Conservation (phyloP, 805 yeast species). For the Candida lessepsii region DNA sequence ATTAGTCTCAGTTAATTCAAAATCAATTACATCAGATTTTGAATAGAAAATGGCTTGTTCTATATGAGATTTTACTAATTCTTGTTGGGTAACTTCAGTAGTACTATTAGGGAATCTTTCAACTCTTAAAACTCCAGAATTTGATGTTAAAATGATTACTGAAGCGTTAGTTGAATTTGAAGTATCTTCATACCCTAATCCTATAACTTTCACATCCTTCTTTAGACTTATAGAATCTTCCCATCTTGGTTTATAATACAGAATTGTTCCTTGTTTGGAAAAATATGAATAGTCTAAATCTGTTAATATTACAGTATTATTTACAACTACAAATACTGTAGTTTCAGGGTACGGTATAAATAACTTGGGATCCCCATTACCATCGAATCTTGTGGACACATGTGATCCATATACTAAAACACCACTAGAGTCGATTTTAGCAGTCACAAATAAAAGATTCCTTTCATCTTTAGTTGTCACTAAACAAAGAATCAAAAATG, state of each 20-base stretch:
- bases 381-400: constrained; percentile 48
- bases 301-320: constrained; percentile 61
- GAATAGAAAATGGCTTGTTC: constrained; percentile 81
- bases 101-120: constrained; percentile 37
- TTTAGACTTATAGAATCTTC: constrained; percentile 73
- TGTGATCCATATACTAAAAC: constrained; percentile 63
- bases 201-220: constrained; percentile 51
- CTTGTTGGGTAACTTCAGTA: background rate
- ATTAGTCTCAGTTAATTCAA: constrained; percentile 36
- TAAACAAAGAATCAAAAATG: constrained; percentile 42
- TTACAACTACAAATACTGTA: constrained; percentile 61
- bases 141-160: constrained; percentile 46
- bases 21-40: constrained; percentile 42
- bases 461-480: constrained; percentile 17
- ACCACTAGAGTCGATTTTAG: constrained; percentile 50
- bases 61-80: constrained; percentile 64
- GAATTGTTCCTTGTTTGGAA: constrained; percentile 19
- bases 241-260: constrained; percentile 58
- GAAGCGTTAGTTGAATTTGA: constrained; percentile 40
- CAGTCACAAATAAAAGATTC: constrained; percentile 50
- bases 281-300: constrained; percentile 49
- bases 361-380: constrained; percentile 25
- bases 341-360: constrained; percentile 56
- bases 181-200: constrained; percentile 53
- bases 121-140: constrained; percentile 61